phyloP scores from a whole-genome alignment of 1,284 basidiomycete species.

The Testicularia cyperi region DNA sequence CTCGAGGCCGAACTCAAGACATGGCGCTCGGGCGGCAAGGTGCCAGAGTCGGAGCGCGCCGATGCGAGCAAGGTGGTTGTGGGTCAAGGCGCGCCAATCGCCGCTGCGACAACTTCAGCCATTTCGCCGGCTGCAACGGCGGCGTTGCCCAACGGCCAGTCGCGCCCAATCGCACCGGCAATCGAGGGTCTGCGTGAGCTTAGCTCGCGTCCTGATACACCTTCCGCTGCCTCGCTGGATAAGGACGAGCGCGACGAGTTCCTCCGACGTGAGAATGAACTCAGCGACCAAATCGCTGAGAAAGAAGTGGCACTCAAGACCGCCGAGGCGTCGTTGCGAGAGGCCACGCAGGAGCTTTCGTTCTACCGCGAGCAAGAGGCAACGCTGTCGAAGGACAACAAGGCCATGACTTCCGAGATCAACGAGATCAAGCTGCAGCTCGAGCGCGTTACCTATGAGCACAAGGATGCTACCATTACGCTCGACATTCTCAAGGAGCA shows the following conservation, averaged over 20 bases:
- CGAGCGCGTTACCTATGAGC: constrained; percentile 89
- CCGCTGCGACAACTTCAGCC: too few species aligned
- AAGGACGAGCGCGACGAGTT: constrained; percentile 98
- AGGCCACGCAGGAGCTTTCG: constrained; percentile 72
- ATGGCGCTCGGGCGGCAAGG: constrained; percentile 85
- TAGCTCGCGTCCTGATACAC: constrained; percentile 64
- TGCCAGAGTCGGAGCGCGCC: constrained; percentile 83
- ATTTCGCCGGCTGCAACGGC: constrained; percentile 52
- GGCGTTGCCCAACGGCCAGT: constrained; percentile 21
- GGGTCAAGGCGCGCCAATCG: constrained; percentile 41
- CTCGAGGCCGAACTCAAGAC: constrained; percentile 87
- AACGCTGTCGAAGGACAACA: constrained; percentile 46
- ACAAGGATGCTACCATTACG: constrained; percentile 91
- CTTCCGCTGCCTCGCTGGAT: constrained; percentile 79
- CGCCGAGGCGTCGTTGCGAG: constrained; percentile 58
- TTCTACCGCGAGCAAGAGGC: constrained; percentile 82
- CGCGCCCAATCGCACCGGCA: constrained; percentile 71
- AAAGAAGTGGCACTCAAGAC: constrained; percentile 63
- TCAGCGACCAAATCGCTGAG: constrained; percentile 89
- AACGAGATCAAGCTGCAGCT: constrained; percentile 89
- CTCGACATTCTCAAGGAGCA: constrained; percentile 95
- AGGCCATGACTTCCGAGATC: constrained; percentile 65
- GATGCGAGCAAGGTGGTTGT: constrained; percentile 68
- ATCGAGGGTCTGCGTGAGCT: constrained; percentile 72
- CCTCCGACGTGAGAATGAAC: constrained; percentile 91